These are phyloP conservation scores for Carex pumila DNA, from an alignment of 176 grass and related monocot genomes.

Conservation along the genomic window DNA sequence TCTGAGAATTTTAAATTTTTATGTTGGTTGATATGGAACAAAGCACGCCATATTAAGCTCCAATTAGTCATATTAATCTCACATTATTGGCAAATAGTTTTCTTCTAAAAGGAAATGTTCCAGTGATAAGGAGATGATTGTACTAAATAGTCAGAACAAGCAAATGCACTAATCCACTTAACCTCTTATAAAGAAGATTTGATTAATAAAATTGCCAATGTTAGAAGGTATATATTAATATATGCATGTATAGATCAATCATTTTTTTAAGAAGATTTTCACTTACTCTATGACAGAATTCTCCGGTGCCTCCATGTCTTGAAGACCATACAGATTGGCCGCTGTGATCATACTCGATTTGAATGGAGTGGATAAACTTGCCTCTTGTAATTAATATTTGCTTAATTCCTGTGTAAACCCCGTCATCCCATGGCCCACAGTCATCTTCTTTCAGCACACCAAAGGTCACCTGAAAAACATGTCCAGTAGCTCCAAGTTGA, in stretches of 20 bases:
- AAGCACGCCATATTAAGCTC: neutral
- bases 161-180: neutral
- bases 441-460: conserved; percentile 74
- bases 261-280: neutral
- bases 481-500: neutral
- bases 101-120: neutral
- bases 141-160: neutral
- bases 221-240: neutral
- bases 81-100: neutral
- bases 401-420: conserved; percentile 73
- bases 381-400: conserved; percentile 63
- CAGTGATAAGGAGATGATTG: neutral
- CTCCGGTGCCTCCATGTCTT: conserved; percentile 57
- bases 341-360: conserved; percentile 84
- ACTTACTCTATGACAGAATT: conserved; percentile 59
- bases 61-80: neutral
- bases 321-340: conserved; percentile 82
- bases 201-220: neutral
- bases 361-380: conserved; percentile 64
- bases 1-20: neutral
- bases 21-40: neutral
- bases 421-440: conserved; percentile 77
- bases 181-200: neutral
- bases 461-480: conserved; percentile 38
- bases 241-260: neutral